These are phyloP conservation scores for Tetrapisispora arboricola DNA, from an alignment of 805 yeast species.

Conservation along the genomic window DNA sequence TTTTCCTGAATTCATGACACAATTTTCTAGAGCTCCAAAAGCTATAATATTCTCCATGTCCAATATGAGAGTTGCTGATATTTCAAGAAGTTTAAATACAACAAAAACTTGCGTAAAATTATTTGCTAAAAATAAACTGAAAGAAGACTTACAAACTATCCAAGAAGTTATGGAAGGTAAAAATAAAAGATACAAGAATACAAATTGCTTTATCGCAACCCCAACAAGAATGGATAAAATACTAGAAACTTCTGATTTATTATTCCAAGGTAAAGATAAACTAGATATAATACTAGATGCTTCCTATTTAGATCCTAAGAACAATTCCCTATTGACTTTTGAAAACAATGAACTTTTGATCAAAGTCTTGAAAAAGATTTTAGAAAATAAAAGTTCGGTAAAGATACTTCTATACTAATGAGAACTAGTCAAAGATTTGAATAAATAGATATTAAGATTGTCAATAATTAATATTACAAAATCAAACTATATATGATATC, in stretches of 20 bases:
- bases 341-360: slow-evolving; percentile 21
- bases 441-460: neutral
- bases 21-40: slow-evolving; percentile 37
- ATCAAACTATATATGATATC: neutral
- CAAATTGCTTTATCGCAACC: slow-evolving; percentile 24
- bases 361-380: slow-evolving; percentile 18
- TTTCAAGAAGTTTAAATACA: slow-evolving; percentile 52
- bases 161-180: slow-evolving; percentile 14
- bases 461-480: slow-evolving; percentile 1
- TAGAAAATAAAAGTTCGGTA: slow-evolving; percentile 27
- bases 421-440: neutral
- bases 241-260: slow-evolving; percentile 16
- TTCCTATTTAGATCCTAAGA: slow-evolving; percentile 25
- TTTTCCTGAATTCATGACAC: slow-evolving; percentile 43
- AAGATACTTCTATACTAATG: slow-evolving; percentile 29
- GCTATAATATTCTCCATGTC: slow-evolving; percentile 54
- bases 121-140: slow-evolving; percentile 63
- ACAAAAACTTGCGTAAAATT: slow-evolving; percentile 52
- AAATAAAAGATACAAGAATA: slow-evolving; percentile 10
- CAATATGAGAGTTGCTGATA: slow-evolving; percentile 80
- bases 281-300: slow-evolving; percentile 28
- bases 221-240: slow-evolving; percentile 26
- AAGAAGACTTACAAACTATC: slow-evolving; percentile 41
- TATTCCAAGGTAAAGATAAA: slow-evolving; percentile 28
- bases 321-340: slow-evolving; percentile 20